Evolutionary conservation across 495 filamentous ascomycete genomes (phyloP), one percentile per base, ranked within the genome.

Genomic region (Aspergillus bertholletiae): DNA sequence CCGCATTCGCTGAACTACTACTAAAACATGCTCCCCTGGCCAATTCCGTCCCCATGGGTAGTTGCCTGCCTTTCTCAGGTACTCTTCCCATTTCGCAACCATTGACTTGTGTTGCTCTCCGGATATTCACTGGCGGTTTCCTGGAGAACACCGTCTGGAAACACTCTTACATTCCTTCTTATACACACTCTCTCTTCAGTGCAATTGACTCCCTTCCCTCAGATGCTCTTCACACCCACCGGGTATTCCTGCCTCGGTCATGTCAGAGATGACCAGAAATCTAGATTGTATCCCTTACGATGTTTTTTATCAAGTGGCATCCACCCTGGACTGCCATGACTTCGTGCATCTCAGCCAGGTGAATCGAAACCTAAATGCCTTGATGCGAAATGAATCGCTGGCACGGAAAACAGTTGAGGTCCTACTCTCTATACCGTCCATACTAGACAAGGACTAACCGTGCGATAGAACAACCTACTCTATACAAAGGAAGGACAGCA

Each of bases 361-460:
- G 35, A 83, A 82, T 60, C 75, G 69, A 9, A 66, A 74, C 15
- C 74, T 91, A 17, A 69, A 75, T 51, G 75, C 66, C 46, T 63
- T 86, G 12, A 63, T 85, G 47, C 61, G 74, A 11, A 85, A 86
- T 51, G 77, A 84, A n/a, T 78, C 76, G 8, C 83, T 90, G 43
- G 84, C 85, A 32, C 80, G 78, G 34, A 73, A 73, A 43, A 71
- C 80, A 1, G 74, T 89, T 26, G 74, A 83, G 72, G 88, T 89
- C 62, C 62, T 65, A 61, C 17, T 20, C 18, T 26, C 21, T 43
- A 7, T 22, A 7, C 20, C 20, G n/a, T n/a, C n/a, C n/a, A n/a
- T n/a, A n/a, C n/a, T n/a, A n/a, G n/a, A n/a, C n/a, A n/a, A n/a
- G n/a, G 13, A n/a, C 34, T 37, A n/a, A 37, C 34, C 2, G 17